These are phyloP conservation scores for Cinnamomum chago DNA, from an alignment of 164 flowering plant genomes.

Conservation along the genomic window DNA sequence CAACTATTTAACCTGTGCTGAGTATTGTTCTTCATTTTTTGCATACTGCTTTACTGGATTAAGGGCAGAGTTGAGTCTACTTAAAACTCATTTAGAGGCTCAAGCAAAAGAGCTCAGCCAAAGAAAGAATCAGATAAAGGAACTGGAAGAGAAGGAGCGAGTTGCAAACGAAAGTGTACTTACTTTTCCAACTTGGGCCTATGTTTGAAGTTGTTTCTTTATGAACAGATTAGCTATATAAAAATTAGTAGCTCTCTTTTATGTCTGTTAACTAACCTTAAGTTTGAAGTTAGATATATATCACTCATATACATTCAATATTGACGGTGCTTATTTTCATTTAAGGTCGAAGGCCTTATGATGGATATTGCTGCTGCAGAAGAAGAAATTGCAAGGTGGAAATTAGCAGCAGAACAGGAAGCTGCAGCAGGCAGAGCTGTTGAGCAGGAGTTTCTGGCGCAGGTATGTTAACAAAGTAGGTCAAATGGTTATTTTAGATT, in stretches of 20 bases:
- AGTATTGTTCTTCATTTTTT: conserved; percentile 11
- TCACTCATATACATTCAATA: background rate
- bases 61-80: conserved; percentile 82
- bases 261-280: background rate
- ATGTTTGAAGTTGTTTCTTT: background rate
- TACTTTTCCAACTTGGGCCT: conserved; percentile 2
- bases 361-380: conserved; percentile 89
- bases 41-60: conserved; percentile 30
- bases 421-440: conserved; percentile 92
- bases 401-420: conserved; percentile 93
- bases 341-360: conserved; percentile 94
- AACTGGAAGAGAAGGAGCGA: conserved; percentile 87
- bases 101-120: conserved; percentile 74
- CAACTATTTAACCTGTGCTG: conserved; percentile 9
- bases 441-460: conserved; percentile 68
- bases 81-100: conserved; percentile 63
- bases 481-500: background rate
- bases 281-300: background rate
- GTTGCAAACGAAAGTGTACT: conserved; percentile 78
- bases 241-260: background rate
- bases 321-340: conserved; percentile 6
- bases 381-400: conserved; percentile 96
- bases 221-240: background rate
- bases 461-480: conserved; percentile 37
- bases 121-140: conserved; percentile 56